Conservation (phyloP, 1,284 basidiomycete genomes). For the Cerrena zonata region DNA sequence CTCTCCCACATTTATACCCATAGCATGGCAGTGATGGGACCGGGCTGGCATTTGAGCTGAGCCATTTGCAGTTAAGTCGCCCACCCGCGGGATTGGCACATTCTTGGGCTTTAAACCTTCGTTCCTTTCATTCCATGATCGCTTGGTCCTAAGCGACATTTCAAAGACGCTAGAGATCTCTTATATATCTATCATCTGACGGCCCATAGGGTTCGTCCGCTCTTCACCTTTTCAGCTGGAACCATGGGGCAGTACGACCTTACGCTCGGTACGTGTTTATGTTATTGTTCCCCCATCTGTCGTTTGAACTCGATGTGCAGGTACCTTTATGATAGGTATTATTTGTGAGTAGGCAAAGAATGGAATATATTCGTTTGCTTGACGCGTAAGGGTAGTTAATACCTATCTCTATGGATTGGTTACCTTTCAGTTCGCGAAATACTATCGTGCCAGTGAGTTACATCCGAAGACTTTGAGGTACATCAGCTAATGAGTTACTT, state of each 20-base stretch:
- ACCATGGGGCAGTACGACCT: slow-evolving; percentile 12
- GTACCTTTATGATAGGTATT: slow-evolving; percentile 13
- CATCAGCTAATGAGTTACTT: not conserved
- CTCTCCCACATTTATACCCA: too few relatives aligned
- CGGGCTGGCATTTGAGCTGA: too few relatives aligned
- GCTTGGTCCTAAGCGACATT: too few relatives aligned
- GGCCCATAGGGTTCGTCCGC: too few relatives aligned
- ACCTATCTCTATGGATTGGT: slow-evolving; percentile 49
- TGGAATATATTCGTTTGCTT: not conserved
- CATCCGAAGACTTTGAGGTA: not conserved
- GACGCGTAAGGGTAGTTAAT: slow-evolving; percentile 32
- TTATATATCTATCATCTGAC: too few relatives aligned
- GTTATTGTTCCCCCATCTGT: not conserved
- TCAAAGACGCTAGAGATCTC: too few relatives aligned
- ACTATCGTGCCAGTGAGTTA: slow-evolving; percentile 36
- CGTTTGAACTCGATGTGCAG: not conserved
- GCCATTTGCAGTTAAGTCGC: too few relatives aligned
- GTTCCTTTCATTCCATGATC: too few relatives aligned
- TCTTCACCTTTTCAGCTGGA: not conserved
- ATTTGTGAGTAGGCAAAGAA: slow-evolving; percentile 10
- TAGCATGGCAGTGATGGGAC: too few relatives aligned
- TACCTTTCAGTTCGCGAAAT: slow-evolving; percentile 42
- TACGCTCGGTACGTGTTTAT: slow-evolving; percentile 5
- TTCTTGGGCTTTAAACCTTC: too few relatives aligned
- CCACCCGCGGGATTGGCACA: too few relatives aligned